Evolutionary conservation across 768 basidiomycete species (phyloP).

Genomic region (Royoungia palumana): DNA sequence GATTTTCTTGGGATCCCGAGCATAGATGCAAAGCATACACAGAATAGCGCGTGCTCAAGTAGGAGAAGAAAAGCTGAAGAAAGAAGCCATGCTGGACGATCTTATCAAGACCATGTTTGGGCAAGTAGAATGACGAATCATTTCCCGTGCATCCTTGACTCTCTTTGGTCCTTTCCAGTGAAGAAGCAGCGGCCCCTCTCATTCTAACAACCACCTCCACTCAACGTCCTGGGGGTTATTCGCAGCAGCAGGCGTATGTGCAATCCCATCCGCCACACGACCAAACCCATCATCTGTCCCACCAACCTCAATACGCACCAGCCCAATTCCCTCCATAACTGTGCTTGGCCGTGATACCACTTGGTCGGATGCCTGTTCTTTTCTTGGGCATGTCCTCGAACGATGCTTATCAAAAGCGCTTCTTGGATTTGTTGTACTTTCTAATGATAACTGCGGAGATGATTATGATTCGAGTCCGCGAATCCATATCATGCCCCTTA

Average conservation of each 20-base stretch:
- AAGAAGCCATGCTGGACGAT: constrained; percentile 59
- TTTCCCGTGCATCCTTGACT: background rate
- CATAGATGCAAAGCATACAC: background rate
- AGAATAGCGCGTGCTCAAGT: constrained; percentile 49
- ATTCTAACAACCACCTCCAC: constrained; percentile 4
- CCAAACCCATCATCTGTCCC: constrained; percentile 6
- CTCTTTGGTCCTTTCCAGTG: constrained; percentile 12
- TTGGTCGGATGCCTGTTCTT: too few relatives aligned
- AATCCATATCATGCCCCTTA: too few relatives aligned
- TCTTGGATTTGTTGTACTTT: too few relatives aligned
- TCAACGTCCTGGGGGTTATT: constrained; percentile 5
- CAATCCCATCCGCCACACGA: constrained; percentile 11
- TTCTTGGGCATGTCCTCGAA: too few relatives aligned
- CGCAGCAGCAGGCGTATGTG: constrained; percentile 7
- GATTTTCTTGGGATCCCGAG: background rate
- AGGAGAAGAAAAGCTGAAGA: constrained; percentile 51
- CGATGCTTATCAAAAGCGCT: too few relatives aligned
- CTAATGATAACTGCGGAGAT: too few relatives aligned
- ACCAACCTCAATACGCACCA: constrained; percentile 12
- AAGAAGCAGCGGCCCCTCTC: constrained; percentile 24
- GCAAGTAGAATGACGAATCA: constrained; percentile 32
- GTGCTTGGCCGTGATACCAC: background rate
- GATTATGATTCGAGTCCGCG: too few relatives aligned
- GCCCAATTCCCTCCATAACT: constrained; percentile 15
- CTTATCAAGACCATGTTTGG: constrained; percentile 50